phyloP scores from a whole-genome alignment of 257 asterid genomes.

The Gentiana straminea region DNA sequence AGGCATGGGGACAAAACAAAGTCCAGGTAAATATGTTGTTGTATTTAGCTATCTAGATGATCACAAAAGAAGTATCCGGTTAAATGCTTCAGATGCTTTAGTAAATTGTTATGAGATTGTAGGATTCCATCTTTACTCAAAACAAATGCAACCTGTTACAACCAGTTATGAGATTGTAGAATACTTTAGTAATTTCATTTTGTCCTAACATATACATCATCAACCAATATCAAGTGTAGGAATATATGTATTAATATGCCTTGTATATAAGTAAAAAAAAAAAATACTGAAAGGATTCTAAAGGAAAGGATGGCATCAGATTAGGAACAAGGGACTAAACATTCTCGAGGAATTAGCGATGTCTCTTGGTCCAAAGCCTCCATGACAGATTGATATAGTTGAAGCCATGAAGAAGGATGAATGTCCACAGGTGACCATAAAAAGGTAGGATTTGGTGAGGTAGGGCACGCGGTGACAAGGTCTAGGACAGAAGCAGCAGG shows the following conservation, averaged over 20 bases:
- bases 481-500: slow-evolving; percentile 70
- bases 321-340: slow-evolving; percentile 57
- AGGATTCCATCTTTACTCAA: too few species aligned
- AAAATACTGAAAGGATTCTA: neutral
- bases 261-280: neutral
- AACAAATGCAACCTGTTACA: too few species aligned
- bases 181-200: neutral
- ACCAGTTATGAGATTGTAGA: too few species aligned
- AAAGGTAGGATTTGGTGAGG: slow-evolving; percentile 64
- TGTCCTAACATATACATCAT: neutral
- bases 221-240: neutral
- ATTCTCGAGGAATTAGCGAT: slow-evolving; percentile 37
- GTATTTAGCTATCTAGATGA: too few species aligned
- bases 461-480: slow-evolving; percentile 62
- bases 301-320: neutral
- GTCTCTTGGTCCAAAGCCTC: slow-evolving; percentile 39
- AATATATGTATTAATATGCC: neutral
- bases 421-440: slow-evolving; percentile 33
- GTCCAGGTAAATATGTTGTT: too few species aligned
- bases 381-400: slow-evolving; percentile 51
- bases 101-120: neutral
- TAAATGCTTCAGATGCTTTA: neutral
- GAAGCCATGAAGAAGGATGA: slow-evolving; percentile 44
- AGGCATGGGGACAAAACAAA: too few species aligned
- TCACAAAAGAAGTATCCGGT: too few species aligned